phyloP scores from a whole-genome alignment of 306 rosid species.

The Rosa lucieae region DNA sequence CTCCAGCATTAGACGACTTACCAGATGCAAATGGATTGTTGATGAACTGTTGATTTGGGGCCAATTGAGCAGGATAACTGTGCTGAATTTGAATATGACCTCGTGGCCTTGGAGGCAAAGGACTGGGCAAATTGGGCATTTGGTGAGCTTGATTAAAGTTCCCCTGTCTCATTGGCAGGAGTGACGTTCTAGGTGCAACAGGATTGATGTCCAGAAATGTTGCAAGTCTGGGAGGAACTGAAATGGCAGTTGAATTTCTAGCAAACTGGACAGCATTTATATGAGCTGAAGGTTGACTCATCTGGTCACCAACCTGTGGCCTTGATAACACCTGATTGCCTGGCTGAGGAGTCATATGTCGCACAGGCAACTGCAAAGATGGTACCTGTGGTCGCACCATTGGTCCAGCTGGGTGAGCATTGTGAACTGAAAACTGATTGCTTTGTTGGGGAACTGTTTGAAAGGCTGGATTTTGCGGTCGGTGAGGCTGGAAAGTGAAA shows the following conservation, averaged over 20 bases:
- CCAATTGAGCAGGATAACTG: slow-evolving; percentile 40
- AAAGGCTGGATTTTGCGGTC: slow-evolving; percentile 46
- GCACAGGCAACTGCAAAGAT: slow-evolving; percentile 41
- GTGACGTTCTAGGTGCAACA: slow-evolving; percentile 37
- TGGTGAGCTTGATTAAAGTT: slow-evolving; percentile 61
- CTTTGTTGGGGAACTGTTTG: slow-evolving; percentile 43
- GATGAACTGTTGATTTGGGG: slow-evolving; percentile 47
- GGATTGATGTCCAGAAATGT: slow-evolving; percentile 48
- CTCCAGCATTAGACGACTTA: slow-evolving; percentile 51
- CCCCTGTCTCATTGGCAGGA: slow-evolving; percentile 50
- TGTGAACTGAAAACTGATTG: slow-evolving; percentile 42
- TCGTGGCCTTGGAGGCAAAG: slow-evolving; percentile 41
- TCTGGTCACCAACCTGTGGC: slow-evolving; percentile 43
- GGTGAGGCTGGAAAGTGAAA: slow-evolving; percentile 67
- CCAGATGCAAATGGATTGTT: slow-evolving; percentile 48
- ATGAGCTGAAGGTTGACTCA: slow-evolving; percentile 48
- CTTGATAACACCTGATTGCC: slow-evolving; percentile 52
- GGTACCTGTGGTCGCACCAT: slow-evolving; percentile 43
- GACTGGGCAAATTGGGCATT: slow-evolving; percentile 35
- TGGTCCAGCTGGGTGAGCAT: slow-evolving; percentile 22
- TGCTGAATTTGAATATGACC: slow-evolving; percentile 48
- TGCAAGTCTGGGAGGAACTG: slow-evolving; percentile 47
- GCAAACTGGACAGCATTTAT: slow-evolving; percentile 39
- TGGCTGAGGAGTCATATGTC: slow-evolving; percentile 39
- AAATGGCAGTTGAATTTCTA: slow-evolving; percentile 42